Base-by-base conservation (phyloP, 192 early-diverging fungal genomes). In the Rhizophagus sp. region DNA sequence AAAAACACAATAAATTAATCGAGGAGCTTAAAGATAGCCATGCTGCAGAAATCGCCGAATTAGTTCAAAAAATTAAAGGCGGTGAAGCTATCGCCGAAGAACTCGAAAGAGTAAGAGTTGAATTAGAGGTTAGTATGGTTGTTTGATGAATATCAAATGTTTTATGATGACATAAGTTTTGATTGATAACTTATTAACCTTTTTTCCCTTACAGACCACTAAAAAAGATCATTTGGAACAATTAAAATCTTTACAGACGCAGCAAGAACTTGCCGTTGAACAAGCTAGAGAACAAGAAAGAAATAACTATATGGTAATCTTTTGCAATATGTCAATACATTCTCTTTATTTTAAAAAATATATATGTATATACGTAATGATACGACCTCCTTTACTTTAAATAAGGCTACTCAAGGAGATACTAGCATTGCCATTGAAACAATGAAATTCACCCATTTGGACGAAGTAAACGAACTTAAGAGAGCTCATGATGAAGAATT, bases 181-280 rank as follows among this genome's bases (percentile, higher is more conserved):
- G 0, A 15, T 36, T 62, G 10, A 25, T 61, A 8, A 7, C 6
- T 74, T 27, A 4, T 74, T 33, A 15, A 50, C 0, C 34, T 36
- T 52, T 30, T 41, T 41, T 41, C 6, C 7, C 39, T 8, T 34
- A 30, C 9, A 57, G 47, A 2, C 24, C 9, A 13, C 62, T 11
- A 39, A 67, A 50, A 34, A 67, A 19, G 57, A 24, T 13, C 75
- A 77, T 63, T 1, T 1, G 12, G 22, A 27, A 17, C 61, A 64
- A 44, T 17, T 65, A 17, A 15, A 77, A 66, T 8, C 1, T 13
- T 65, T 77, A n/a, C 22, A 47, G 15, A 6, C 5, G 9, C 5
- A n/a, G 39, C 75, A 77, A 63, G 75, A 63, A 44, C 12, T 41
- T n/a, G 61, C 41, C 27, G 3, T 63, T 11, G 77, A 79, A 68